These are phyloP conservation scores for Xylaria digitata DNA, from an alignment of 2,329 filamentous ascomycete genomes.

Conservation along the genomic window DNA sequence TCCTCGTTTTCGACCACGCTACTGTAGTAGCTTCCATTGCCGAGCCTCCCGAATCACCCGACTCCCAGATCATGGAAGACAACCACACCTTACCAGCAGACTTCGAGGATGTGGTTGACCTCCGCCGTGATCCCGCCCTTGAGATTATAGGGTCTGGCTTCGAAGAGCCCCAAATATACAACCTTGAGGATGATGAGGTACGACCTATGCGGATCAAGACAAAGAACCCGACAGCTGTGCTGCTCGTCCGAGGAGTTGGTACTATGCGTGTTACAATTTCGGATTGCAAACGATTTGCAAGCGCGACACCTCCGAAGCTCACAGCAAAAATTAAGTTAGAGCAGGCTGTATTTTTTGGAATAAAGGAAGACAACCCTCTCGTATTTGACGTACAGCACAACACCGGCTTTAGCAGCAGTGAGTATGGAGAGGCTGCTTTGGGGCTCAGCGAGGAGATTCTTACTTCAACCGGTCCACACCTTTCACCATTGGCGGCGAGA, in stretches of 20 bases:
- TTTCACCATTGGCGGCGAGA: slow-evolving; percentile 78
- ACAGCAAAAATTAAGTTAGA: slow-evolving; percentile 91
- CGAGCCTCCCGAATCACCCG: slow-evolving; percentile 74
- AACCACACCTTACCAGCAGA: slow-evolving; percentile 71
- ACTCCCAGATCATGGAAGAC: slow-evolving; percentile 78
- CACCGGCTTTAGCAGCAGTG: slow-evolving; percentile 72
- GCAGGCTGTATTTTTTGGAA: slow-evolving; percentile 93
- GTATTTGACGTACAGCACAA: slow-evolving; percentile 78
- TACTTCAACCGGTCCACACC: slow-evolving; percentile 77
- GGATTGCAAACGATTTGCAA: slow-evolving; percentile 69
- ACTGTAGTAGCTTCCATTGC: slow-evolving; percentile 81
- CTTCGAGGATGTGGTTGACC: slow-evolving; percentile 89
- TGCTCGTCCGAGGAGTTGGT: slow-evolving; percentile 72
- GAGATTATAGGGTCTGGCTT: slow-evolving; percentile 73
- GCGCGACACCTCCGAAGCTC: slow-evolving; percentile 69
- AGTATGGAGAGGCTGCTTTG: slow-evolving; percentile 81
- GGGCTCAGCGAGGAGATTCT: slow-evolving; percentile 85
- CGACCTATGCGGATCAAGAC: slow-evolving; percentile 64
- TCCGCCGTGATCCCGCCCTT: slow-evolving; percentile 73
- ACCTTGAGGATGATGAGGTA: slow-evolving; percentile 57
- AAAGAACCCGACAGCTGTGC: slow-evolving; percentile 71
- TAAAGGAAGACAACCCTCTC: slow-evolving; percentile 85
- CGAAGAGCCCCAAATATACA: slow-evolving; percentile 64
- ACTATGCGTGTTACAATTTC: slow-evolving; percentile 69
- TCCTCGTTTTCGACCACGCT: slow-evolving; percentile 81